Base-by-base conservation (phyloP, 2,329 filamentous ascomycete species). In the Aspergillus texensis region DNA sequence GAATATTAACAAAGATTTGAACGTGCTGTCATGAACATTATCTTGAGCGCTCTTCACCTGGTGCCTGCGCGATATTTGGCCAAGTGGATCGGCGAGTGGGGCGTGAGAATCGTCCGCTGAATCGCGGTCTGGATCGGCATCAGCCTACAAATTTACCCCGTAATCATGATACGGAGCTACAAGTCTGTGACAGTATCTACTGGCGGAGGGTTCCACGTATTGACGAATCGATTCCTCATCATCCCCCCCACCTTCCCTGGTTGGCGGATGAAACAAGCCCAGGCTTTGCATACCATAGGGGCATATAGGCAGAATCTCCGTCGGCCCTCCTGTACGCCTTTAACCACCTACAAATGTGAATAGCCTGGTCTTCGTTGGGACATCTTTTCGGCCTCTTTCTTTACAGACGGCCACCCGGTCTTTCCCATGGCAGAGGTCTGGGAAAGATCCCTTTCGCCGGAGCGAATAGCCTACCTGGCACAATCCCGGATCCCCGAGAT, bases 401-500 rank as follows among this genome's bases (percentile, higher is more conserved):
- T 58, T 24, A 11, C 58, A 52, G 52, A 63, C 58, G 54, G 58
- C 24, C 32, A 55, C 28, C 53, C 21, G 58, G 62, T 58, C 62
- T 63, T 61, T 48, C 54, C 55, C 30, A 64, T 64, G 62, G 62
- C 61, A 58, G 58, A 36, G 54, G 28, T 58, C n/a, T 43, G 62
- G 62, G 32, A 64, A 59, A 63, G 46, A 61, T 28, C 39, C 4
- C 62, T 64, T 43, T n/a, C 62, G 48, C 62, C 62, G 9, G 62
- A 64, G 62, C 58, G 62, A 46, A 64, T 55, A 16, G 63, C 57
- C n/a, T 63, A 50, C 24, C 30, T 65, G 60, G 61, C 52, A 2
- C 60, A 65, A 28, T 62, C 60, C 26, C 57, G 63, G 5, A 62
- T 65, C 34, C 53, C 63, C 0, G 43, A 50, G 26, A 64, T 70